phyloP scores from a whole-genome alignment of 2,329 filamentous ascomycete genomes.

The Xylariomycetidae sp. region DNA sequence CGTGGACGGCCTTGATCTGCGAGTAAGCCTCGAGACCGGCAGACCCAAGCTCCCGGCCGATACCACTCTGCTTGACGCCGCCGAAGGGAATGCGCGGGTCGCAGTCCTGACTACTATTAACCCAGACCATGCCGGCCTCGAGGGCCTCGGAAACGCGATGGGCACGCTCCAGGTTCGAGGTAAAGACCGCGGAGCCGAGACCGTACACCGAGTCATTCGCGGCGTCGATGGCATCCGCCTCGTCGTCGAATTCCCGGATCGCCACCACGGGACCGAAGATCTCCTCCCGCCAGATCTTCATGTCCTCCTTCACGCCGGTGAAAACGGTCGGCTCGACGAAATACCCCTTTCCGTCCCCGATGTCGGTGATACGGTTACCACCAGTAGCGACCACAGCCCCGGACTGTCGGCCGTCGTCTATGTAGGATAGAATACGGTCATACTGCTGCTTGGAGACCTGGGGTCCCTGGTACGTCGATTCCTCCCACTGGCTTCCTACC shows the following conservation, averaged over 20 bases:
- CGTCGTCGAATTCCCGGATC: slow-evolving; percentile 59
- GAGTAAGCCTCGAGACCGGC: slow-evolving; percentile 5
- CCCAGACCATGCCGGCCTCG: slow-evolving; percentile 3
- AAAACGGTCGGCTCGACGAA: slow-evolving; percentile 11
- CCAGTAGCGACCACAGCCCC: background rate
- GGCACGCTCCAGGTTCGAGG: slow-evolving; percentile 42
- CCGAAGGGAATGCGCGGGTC: slow-evolving; percentile 6
- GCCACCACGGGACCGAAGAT: slow-evolving; percentile 10
- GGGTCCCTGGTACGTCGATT: slow-evolving; percentile 4
- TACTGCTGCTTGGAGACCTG: slow-evolving; percentile 1
- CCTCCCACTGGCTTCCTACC: slow-evolving; percentile 12
- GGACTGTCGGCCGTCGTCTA: background rate
- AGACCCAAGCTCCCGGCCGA: slow-evolving; percentile 8
- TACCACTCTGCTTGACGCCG: slow-evolving; percentile 10
- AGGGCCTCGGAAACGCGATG: slow-evolving; percentile 1
- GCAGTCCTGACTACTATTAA: slow-evolving; percentile 6
- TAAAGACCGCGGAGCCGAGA: slow-evolving; percentile 60
- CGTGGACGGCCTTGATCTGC: slow-evolving; percentile 12
- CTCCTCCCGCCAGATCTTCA: slow-evolving; percentile 9
- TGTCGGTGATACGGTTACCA: background rate
- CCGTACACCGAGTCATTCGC: slow-evolving; percentile 60
- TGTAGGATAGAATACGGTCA: background rate
- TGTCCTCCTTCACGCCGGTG: slow-evolving; percentile 4
- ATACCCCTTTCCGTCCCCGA: slow-evolving; percentile 6
- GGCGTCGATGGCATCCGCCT: slow-evolving; percentile 56